phyloP scores from a whole-genome alignment of 495 filamentous ascomycete species.

The Cercophora sp. region DNA sequence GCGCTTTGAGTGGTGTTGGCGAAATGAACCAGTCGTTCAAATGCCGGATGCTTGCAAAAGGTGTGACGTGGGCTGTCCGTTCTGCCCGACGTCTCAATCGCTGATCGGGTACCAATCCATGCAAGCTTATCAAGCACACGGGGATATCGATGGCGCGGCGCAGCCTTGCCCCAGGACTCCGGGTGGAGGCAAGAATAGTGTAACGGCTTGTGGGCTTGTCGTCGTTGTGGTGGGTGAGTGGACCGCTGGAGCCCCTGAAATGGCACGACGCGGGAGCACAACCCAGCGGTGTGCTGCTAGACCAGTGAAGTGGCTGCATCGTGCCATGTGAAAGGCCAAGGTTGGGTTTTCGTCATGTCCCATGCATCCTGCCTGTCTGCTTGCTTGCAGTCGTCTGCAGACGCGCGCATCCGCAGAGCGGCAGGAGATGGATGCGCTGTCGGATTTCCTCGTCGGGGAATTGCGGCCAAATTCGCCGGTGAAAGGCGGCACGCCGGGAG shows the following conservation, averaged over 20 bases:
- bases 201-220: too few species aligned
- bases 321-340: slow-evolving; percentile 21
- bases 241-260: background rate
- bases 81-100: background rate
- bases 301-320: slow-evolving; percentile 25
- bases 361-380: slow-evolving; percentile 7
- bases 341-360: slow-evolving; percentile 5
- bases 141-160: too few species aligned
- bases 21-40: too few species aligned
- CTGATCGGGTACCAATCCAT: slow-evolving; percentile 9
- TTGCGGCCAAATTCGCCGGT: slow-evolving; percentile 28
- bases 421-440: slow-evolving; percentile 10
- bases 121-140: slow-evolving; percentile 6
- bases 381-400: background rate
- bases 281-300: background rate
- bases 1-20: background rate
- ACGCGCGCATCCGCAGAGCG: slow-evolving; percentile 5
- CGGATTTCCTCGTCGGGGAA: slow-evolving; percentile 25
- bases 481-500: slow-evolving; percentile 20
- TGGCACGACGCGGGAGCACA: background rate
- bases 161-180: too few species aligned
- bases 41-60: too few species aligned
- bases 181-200: too few species aligned
- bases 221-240: background rate
- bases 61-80: too few species aligned